These are phyloP conservation scores for Calycina herbarum DNA, from an alignment of 2,329 filamentous ascomycete species.

Conservation along the genomic window DNA sequence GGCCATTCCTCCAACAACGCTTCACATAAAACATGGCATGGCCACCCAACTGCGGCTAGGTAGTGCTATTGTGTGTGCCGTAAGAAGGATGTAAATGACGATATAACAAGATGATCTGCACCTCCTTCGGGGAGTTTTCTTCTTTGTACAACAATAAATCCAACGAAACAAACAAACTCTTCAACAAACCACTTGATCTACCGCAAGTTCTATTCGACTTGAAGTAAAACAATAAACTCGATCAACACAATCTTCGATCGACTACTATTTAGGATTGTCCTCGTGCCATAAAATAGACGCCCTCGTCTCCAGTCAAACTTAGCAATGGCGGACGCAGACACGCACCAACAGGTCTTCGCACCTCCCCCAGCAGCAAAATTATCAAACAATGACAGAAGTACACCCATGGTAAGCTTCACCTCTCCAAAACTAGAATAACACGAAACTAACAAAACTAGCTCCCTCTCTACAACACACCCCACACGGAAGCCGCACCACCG, in stretches of 20 bases:
- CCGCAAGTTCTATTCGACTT: neutral
- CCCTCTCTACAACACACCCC: neutral
- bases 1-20: conserved; percentile 5
- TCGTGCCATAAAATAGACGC: neutral
- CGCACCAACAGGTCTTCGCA: neutral
- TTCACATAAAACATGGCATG: neutral
- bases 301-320: neutral
- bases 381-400: neutral
- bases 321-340: neutral
- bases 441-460: neutral
- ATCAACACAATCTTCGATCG: neutral
- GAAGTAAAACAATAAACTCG: neutral
- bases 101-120: conserved; percentile 1
- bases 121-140: neutral
- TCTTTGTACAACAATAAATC: neutral
- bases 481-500: neutral
- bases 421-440: neutral
- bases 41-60: conserved; percentile 6
- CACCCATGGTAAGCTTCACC: neutral
- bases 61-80: neutral
- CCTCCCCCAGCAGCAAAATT: neutral
- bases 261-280: neutral
- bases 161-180: neutral
- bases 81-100: neutral
- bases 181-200: neutral